These are phyloP conservation scores for Nothophytophthora sp. DNA, from an alignment of 352 stramenopile genomes.

Conservation along the genomic window DNA sequence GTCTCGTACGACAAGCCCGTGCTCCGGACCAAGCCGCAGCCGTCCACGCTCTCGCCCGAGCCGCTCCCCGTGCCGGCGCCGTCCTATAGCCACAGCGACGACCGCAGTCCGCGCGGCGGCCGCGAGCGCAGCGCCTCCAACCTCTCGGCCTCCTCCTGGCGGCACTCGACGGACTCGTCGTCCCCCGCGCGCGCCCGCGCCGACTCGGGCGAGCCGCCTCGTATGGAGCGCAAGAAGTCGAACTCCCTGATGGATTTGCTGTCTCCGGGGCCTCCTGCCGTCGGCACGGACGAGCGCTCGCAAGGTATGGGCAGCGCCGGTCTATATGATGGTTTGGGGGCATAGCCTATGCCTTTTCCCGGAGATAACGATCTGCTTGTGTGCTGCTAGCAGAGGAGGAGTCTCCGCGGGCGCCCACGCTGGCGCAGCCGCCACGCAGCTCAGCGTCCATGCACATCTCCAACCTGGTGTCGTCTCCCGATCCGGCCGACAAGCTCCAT, in stretches of 20 bases:
- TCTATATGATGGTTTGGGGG: too few relatives aligned
- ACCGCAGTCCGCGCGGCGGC: slow-evolving; percentile 1
- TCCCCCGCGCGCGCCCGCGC: slow-evolving; percentile 1
- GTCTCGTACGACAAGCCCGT: slow-evolving; percentile 77
- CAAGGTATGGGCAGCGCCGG: too few relatives aligned
- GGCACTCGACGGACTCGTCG: slow-evolving; percentile 3
- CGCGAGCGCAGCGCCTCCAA: slow-evolving; percentile 1
- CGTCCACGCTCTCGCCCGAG: slow-evolving; percentile 23
- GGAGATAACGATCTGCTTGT: not conserved
- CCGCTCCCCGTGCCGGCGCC: slow-evolving; percentile 45
- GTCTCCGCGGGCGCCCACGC: slow-evolving; percentile 13
- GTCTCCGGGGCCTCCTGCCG: slow-evolving; percentile 50
- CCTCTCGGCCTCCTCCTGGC: slow-evolving; percentile 8
- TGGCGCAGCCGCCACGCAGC: slow-evolving; percentile 2
- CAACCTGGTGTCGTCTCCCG: slow-evolving; percentile 46
- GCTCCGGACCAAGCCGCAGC: slow-evolving; percentile 14
- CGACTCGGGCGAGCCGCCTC: slow-evolving; percentile 10
- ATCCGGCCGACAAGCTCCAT: too few relatives aligned
- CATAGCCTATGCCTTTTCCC: not conserved
- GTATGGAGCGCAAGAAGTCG: slow-evolving; percentile 57
- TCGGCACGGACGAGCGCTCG: slow-evolving; percentile 27
- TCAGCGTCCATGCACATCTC: slow-evolving; percentile 53
- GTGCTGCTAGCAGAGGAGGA: slow-evolving; percentile 13
- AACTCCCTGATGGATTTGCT: slow-evolving; percentile 82
- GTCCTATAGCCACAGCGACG: slow-evolving; percentile 32